Evolutionary conservation across 2,329 filamentous ascomycete species (phyloP).

Genomic region (Purpureocillium takamizusanense): DNA sequence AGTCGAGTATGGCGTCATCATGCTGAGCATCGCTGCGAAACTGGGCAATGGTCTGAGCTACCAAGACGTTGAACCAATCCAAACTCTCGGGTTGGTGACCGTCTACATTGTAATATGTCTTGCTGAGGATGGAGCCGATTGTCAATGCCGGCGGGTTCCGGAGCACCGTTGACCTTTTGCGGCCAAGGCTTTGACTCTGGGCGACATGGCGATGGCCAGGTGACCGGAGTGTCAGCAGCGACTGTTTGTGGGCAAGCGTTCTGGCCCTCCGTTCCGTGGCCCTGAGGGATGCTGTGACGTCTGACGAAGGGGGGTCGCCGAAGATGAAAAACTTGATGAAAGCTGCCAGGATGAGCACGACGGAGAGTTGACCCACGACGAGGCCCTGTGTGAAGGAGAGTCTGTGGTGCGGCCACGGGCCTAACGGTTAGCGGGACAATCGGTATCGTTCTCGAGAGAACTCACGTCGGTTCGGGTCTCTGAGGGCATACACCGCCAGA

Average conservation of each 20-base stretch:
- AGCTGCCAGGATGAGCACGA: constrained; percentile 80
- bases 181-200: constrained; percentile 38
- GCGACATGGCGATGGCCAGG: constrained; percentile 21
- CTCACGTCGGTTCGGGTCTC: constrained; percentile 37
- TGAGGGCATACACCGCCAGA: constrained; percentile 30
- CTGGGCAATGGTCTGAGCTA: constrained; percentile 94
- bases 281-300: constrained; percentile 66
- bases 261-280: constrained; percentile 66
- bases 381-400: constrained; percentile 91
- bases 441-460: constrained; percentile 1
- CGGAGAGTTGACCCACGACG: constrained; percentile 84
- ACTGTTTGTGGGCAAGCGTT: constrained; percentile 68
- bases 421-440: background rate
- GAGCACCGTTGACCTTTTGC: constrained; percentile 64
- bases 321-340: constrained; percentile 99
- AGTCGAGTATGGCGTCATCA: constrained; percentile 81
- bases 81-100: constrained; percentile 93
- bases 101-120: constrained; percentile 95
- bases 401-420: constrained; percentile 28
- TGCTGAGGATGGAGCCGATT: constrained; percentile 87
- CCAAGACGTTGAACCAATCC: constrained; percentile 98
- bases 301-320: constrained; percentile 79
- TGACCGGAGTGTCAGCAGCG: constrained; percentile 54
- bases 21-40: constrained; percentile 87
- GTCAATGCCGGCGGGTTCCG: constrained; percentile 67